Evolutionary conservation across 2,329 filamentous ascomycete species (phyloP), one percentile per base, ranked within the genome.

Genomic region (Sclerotinia subarctica): DNA sequence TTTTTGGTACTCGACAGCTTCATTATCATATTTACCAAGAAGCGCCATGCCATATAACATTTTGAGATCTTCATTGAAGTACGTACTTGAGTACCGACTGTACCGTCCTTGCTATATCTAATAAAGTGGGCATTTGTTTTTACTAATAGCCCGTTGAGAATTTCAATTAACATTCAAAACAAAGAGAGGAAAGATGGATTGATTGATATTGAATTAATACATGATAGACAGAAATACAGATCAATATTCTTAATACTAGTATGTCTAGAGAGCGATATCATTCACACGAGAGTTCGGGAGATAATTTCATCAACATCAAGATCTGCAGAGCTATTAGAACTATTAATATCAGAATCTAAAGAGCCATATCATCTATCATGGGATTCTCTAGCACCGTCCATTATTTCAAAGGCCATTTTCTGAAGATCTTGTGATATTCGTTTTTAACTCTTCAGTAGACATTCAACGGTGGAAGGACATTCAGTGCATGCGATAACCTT

Each of bases 31-130:
- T 35, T 51, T 44, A 56, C 51, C 58, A 2, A 62, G 52, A 66
- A 66, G 64, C 64, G 64, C 56, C 63, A 56, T 56, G 29, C 32
- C 44, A 60, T 51, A 42, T 62, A 24, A 59, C 46, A 42, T 60
- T 44, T 64, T 62, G 46, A 42, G 66, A 68, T 38, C 42, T 54
- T 64, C 59, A 56, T 24, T 46, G 35, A 63, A 21, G 29, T 62
- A 26, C 29, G 29, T 62, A 38, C 29, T 49, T 56, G 5, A 38
- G 53, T 56, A 35, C 52, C n/a, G 15, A 35, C 29, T 54, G 52
- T 35, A 54, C 38, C 29, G 2, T 51, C 24, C 58, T 62, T 49
- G 46, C 46, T 62, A 62, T 51, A 51, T 51, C 42, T 42, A 11
- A 24, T 51, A 21, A 38, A 62, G 21, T 60, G 58, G 58, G 44